These are phyloP conservation scores for Phytophthora cryptogea DNA, from an alignment of 352 stramenopile species.

Conservation along the genomic window DNA sequence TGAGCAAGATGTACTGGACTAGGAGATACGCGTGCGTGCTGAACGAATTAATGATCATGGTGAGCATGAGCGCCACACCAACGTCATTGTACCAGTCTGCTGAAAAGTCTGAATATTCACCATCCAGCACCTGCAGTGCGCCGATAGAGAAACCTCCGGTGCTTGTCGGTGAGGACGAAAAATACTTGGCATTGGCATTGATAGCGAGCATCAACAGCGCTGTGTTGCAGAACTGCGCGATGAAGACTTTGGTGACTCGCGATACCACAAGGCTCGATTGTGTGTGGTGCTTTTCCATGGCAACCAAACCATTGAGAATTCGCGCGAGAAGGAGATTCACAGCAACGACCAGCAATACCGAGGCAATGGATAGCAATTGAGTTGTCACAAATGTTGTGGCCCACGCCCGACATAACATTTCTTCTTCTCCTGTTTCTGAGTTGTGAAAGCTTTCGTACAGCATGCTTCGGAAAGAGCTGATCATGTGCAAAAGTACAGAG, in stretches of 20 bases:
- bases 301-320: constrained; percentile 71
- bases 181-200: constrained; percentile 82
- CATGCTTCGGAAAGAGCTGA: constrained; percentile 63
- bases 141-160: constrained; percentile 31
- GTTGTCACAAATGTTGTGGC: constrained; percentile 71
- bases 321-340: constrained; percentile 72
- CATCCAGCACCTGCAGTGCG: constrained; percentile 58
- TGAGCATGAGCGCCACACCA: constrained; percentile 80
- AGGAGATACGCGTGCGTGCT: constrained; percentile 70
- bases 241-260: constrained; percentile 76
- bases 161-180: constrained; percentile 25
- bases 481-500: neutral
- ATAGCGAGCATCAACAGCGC: constrained; percentile 76
- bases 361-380: constrained; percentile 61
- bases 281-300: constrained; percentile 81
- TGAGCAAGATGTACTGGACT: constrained; percentile 55
- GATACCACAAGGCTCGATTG: constrained; percentile 74
- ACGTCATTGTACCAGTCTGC: constrained; percentile 81
- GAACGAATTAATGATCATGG: constrained; percentile 83
- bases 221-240: constrained; percentile 86
- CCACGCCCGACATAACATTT: constrained; percentile 67
- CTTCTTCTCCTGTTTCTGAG: constrained; percentile 30
- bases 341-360: constrained; percentile 71
- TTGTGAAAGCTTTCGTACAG: constrained; percentile 64
- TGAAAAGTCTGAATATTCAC: constrained; percentile 83